Evolutionary conservation across 345 rosid species (phyloP).

Genomic region (Toxicodendron radicans): DNA sequence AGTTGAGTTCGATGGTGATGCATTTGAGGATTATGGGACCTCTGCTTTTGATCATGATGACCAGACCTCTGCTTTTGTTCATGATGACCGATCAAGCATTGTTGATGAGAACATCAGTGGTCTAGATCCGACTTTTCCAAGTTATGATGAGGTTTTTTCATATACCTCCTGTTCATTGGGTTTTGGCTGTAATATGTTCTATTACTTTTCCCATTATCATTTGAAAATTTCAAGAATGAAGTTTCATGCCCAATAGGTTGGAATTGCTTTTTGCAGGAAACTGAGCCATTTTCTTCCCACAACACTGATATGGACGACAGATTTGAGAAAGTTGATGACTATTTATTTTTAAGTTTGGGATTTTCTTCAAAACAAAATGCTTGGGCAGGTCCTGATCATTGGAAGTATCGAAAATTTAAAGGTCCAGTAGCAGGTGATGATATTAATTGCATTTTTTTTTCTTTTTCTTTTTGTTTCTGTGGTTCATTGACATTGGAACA

Average conservation of each 20-base stretch:
- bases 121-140: conserved; percentile 49
- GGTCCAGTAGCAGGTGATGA: conserved; percentile 37
- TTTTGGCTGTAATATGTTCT: conserved; percentile 5
- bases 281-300: conserved; percentile 42
- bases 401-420: conserved; percentile 83
- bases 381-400: conserved; percentile 99
- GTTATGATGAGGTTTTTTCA: conserved; percentile 56
- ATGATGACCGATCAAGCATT: conserved; percentile 50
- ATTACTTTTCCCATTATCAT: conserved; percentile 4
- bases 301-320: conserved; percentile 48
- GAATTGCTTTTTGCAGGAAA: conserved; percentile 46
- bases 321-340: conserved; percentile 61
- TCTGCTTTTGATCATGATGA: conserved; percentile 54
- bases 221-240: conserved; percentile 11
- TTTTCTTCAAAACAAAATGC: conserved; percentile 69
- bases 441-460: neutral
- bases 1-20: conserved; percentile 45
- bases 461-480: neutral
- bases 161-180: conserved; percentile 3
- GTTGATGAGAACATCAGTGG: conserved; percentile 47
- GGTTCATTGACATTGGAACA: conserved; percentile 10
- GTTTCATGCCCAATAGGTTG: conserved; percentile 5
- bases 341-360: conserved; percentile 71
- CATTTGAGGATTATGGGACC: conserved; percentile 49
- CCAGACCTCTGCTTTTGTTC: conserved; percentile 46